Evolutionary conservation across 768 basidiomycete genomes (phyloP).

Genomic region (Arthromyces matolae): DNA sequence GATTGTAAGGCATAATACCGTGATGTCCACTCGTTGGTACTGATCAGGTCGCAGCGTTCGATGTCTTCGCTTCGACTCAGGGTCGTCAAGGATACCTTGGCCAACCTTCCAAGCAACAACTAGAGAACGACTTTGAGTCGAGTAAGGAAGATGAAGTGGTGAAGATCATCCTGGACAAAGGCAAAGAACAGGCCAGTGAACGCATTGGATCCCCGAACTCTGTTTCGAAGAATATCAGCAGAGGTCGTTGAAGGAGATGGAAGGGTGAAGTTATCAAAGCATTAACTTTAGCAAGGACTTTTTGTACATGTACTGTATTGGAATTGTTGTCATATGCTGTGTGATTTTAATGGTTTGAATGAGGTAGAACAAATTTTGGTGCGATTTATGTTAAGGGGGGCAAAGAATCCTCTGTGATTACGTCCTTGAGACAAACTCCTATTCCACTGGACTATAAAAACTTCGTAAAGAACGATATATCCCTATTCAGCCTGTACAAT

Average conservation of each 20-base stretch:
- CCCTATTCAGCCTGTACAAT: background rate
- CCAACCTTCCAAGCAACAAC: slow-evolving; percentile 76
- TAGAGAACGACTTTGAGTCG: slow-evolving; percentile 69
- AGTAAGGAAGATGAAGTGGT: slow-evolving; percentile 64
- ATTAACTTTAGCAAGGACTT: no score
- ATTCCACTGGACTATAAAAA: slow-evolving; percentile 4
- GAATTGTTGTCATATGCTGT: no score
- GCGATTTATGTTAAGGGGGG: no score
- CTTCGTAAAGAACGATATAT: background rate
- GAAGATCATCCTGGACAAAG: slow-evolving; percentile 55
- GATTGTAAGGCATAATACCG: slow-evolving; percentile 60
- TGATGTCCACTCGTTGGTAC: background rate
- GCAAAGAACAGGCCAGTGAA: slow-evolving; percentile 54
- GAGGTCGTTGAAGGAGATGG: slow-evolving; percentile 22
- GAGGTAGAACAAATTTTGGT: no score
- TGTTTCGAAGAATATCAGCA: slow-evolving; percentile 19
- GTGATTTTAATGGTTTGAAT: no score
- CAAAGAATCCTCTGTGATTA: no score
- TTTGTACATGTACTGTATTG: no score
- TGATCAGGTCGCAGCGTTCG: slow-evolving; percentile 49
- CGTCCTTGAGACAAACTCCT: slow-evolving; percentile 1
- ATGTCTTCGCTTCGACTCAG: slow-evolving; percentile 65
- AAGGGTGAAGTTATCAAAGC: no score
- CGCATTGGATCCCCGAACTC: slow-evolving; percentile 28
- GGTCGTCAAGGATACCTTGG: slow-evolving; percentile 77